Evolutionary conservation across 2,329 filamentous ascomycete genomes (phyloP), one percentile per base, ranked within the genome.

Genomic region (Arthrobotrys sinensis): DNA sequence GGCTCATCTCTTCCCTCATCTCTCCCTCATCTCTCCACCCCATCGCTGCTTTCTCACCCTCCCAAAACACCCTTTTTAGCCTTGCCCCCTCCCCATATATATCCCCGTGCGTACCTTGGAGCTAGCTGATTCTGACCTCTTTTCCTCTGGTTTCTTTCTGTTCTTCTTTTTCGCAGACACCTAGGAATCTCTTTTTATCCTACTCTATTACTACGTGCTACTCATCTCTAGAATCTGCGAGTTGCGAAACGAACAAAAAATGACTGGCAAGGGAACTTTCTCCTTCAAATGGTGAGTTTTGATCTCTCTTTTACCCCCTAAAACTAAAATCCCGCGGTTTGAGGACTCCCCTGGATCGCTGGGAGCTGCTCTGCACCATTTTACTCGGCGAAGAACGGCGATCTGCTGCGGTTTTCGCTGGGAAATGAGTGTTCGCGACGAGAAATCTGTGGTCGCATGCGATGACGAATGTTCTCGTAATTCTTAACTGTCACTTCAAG

Each of bases 221-320:
- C 24, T 16, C 40, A 21, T 32, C 55, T 24, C 36, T 43, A 60
- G 55, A 60, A 40, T 19, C 50, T 62, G 28, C 70, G 3, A 50
- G 43, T 32, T 50, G 43, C 50, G 40, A 53, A 65, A 53, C 24
- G 34, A 55, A 69, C 21, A 65, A 65, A 68, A 69, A 77, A 60
- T 64, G 36, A 65, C 50, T 12, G 62, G 53, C 40, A 62, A 71
- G 73, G 75, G 75, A 67, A 78, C 67, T 28, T 78, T 62, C 36
- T 72, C 75, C 64, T 78, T 78, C 67, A 78, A 78, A 72, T 78
- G 75, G 75, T 78, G 45, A 78, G 75, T 78, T 46, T 63, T 24
- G 14, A 16, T 45, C 40, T 45, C 5, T 10, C 40, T 45, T 45
- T 38, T 32, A 2, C 28, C 38, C 60, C 28, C 8, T 12, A 65